Conservation (phyloP, 768 basidiomycete species). For the Macrocybe gigantea region DNA sequence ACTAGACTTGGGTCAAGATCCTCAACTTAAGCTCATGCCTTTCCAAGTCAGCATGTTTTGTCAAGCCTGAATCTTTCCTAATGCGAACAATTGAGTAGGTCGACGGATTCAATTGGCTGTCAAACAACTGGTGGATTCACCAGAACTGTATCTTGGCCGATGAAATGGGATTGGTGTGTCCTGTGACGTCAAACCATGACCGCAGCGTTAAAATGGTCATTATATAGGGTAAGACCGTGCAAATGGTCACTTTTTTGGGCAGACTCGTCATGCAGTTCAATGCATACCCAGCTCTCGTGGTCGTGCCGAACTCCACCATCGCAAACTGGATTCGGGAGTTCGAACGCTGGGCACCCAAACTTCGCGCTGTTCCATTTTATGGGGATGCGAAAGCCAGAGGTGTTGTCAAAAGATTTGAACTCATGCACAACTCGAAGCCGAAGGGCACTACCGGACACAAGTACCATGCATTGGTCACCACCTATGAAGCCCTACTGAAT, state of each 20-base stretch:
- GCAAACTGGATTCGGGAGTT: constrained; percentile 96
- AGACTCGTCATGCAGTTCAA: constrained; percentile 48
- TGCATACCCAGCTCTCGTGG: constrained; percentile 77
- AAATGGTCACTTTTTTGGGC: constrained; percentile 81
- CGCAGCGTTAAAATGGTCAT: constrained; percentile 3
- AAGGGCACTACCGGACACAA: constrained; percentile 46
- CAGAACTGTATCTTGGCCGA: constrained; percentile 91
- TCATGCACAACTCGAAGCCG: constrained; percentile 50
- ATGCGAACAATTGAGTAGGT: constrained; percentile 34
- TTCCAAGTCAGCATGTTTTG: constrained; percentile 59
- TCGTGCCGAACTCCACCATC: constrained; percentile 96
- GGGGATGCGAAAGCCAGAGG: constrained; percentile 78
- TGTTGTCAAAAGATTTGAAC: constrained; percentile 76
- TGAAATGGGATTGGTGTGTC: constrained; percentile 86
- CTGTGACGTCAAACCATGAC: background rate
- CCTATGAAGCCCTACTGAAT: constrained; percentile 80
- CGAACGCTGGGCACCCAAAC: constrained; percentile 72
- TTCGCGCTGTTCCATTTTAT: constrained; percentile 79
- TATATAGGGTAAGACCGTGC: constrained; percentile 82
- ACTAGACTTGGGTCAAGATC: constrained; percentile 62
- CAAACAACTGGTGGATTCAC: constrained; percentile 81
- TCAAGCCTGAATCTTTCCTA: constrained; percentile 2
- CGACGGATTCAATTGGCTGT: constrained; percentile 81
- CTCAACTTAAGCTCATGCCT: constrained; percentile 67
- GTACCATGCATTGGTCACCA: constrained; percentile 89